Percentiles rank a stretch among this genome's conserved stretches.
These are phyloP conservation scores for Apiospora hydei DNA, from an alignment of 2,329 filamentous ascomycete species.

Conservation along the genomic window DNA sequence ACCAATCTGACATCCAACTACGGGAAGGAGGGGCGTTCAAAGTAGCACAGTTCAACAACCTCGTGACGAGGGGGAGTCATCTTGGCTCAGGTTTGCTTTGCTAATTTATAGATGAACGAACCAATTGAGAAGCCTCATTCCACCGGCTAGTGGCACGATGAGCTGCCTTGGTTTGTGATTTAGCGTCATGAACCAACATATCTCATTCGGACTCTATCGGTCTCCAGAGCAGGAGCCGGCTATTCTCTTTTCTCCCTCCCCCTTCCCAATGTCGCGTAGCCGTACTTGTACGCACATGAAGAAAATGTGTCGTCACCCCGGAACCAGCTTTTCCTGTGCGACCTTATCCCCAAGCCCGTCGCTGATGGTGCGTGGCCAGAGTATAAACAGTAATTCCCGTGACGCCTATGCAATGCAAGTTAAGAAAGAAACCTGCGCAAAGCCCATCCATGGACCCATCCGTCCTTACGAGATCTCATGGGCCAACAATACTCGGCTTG, in stretches of 20 bases:
- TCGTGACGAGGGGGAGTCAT: background rate
- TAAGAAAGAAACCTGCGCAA: constrained; percentile 41
- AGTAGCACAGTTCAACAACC: background rate
- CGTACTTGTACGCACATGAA: constrained; percentile 22
- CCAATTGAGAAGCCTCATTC: constrained; percentile 17
- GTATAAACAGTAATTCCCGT: constrained; percentile 35
- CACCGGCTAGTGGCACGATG: constrained; percentile 8
- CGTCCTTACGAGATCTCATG: constrained; percentile 18
- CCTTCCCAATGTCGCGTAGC: constrained; percentile 1
- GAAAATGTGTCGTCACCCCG: constrained; percentile 25
- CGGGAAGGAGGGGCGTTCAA: background rate
- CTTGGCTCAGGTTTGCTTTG: constrained; percentile 7
- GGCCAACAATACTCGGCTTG: constrained; percentile 9
- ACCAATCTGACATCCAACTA: background rate
- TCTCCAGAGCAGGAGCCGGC: constrained; percentile 21
- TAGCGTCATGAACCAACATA: constrained; percentile 19
- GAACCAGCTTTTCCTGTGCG: constrained; percentile 29
- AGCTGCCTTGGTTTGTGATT: constrained; percentile 16
- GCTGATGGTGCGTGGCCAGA: constrained; percentile 29
- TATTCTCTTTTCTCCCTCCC: constrained; percentile 2
- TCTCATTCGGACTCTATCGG: constrained; percentile 19
- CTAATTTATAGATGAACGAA: constrained; percentile 19
- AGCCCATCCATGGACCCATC: constrained; percentile 20
- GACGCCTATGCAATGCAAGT: constrained; percentile 50
- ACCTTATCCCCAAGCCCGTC: constrained; percentile 32